Conservation (phyloP, 2,329 filamentous ascomycete species). For the Aspergillus brunneoviolaceus region DNA sequence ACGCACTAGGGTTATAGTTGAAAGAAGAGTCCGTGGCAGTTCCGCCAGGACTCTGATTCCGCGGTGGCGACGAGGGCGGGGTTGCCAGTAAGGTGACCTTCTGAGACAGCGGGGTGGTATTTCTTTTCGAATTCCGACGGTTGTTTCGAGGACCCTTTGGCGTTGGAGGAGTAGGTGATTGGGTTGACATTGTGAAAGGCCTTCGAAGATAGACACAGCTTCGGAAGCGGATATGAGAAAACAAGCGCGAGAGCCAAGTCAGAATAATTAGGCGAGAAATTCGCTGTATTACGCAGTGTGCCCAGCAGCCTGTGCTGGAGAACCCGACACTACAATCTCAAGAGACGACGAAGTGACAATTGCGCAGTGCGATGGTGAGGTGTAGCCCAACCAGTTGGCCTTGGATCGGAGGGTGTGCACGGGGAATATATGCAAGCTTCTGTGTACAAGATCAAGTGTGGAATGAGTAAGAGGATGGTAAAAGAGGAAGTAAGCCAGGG, state of each 20-base stretch:
- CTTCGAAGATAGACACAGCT: slow-evolving; percentile 33
- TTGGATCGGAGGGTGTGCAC: slow-evolving; percentile 12
- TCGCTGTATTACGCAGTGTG: slow-evolving; percentile 27
- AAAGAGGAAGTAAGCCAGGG: slow-evolving; percentile 13
- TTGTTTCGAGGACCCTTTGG: slow-evolving; percentile 41
- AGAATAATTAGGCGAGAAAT: slow-evolving; percentile 14
- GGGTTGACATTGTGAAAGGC: slow-evolving; percentile 48
- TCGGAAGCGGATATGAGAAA: slow-evolving; percentile 28
- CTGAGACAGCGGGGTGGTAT: slow-evolving; percentile 32
- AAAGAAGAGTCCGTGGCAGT: slow-evolving; percentile 31
- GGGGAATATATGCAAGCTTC: slow-evolving; percentile 9
- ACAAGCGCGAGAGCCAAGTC: slow-evolving; percentile 17
- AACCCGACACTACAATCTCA: slow-evolving; percentile 25
- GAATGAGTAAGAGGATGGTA: slow-evolving; percentile 16
- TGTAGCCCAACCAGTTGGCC: slow-evolving; percentile 5
- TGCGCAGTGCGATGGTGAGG: background rate
- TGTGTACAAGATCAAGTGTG: slow-evolving; percentile 12
- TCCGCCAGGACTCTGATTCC: slow-evolving; percentile 32
- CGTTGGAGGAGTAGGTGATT: slow-evolving; percentile 37
- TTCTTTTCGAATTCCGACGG: slow-evolving; percentile 38
- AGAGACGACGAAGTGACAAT: slow-evolving; percentile 5
- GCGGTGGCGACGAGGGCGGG: slow-evolving; percentile 39
- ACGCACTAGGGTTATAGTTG: slow-evolving; percentile 24
- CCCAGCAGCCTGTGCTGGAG: slow-evolving; percentile 35
- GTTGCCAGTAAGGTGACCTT: slow-evolving; percentile 32